A percentile compares a stretch with the other conserved stretches of the same genome.
These are phyloP conservation scores for Sphagnum magellanicum DNA, from an alignment of 228 moss, liverwort and hornwort genomes.

Conservation along the genomic window DNA sequence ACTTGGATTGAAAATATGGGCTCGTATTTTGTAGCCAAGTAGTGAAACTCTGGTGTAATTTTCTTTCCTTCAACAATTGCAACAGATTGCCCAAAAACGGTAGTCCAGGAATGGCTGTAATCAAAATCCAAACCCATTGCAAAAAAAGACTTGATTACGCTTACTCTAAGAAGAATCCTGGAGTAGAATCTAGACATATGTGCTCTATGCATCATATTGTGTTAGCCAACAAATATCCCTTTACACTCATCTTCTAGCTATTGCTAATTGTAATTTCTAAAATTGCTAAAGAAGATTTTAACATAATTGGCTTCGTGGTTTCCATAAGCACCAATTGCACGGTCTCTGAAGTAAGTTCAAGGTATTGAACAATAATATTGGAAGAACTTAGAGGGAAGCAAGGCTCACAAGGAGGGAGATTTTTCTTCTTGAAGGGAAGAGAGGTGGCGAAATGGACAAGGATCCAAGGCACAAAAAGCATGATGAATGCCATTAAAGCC, in stretches of 20 bases:
- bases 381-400: neutral
- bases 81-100: constrained; percentile 66
- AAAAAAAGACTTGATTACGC: neutral
- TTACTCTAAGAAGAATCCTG: no score
- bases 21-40: constrained; percentile 45
- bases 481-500: constrained; percentile 17
- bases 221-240: no score
- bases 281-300: neutral
- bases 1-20: constrained; percentile 59
- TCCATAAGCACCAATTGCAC: neutral
- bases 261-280: no score
- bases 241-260: no score
- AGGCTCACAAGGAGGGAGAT: constrained; percentile 31
- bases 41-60: constrained; percentile 57
- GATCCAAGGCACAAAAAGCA: constrained; percentile 17
- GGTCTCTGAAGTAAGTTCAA: neutral
- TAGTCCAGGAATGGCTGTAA: constrained; percentile 56
- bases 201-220: no score
- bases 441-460: constrained; percentile 18
- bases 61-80: constrained; percentile 58
- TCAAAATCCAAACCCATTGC: neutral
- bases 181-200: no score
- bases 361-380: no score
- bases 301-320: no score
- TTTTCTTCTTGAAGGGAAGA: constrained; percentile 12